Evolutionary conservation across 2,329 filamentous ascomycete species (phyloP), one percentile per base, ranked within the genome.

Genomic region (Thelonectria rubi): DNA sequence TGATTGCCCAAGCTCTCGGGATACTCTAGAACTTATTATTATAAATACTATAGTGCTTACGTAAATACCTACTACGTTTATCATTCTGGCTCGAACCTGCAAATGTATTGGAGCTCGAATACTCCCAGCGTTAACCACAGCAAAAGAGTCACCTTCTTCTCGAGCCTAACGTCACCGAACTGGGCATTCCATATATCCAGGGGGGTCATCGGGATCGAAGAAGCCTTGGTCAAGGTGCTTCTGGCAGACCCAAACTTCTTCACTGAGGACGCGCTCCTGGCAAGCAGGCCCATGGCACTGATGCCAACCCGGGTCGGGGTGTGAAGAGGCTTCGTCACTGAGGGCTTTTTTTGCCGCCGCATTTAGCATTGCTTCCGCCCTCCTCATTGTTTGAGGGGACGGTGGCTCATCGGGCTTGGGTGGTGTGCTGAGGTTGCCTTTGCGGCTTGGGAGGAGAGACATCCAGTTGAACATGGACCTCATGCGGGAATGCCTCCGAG

Each of bases 171-270:
- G 15, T 39, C 34, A 46, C 37, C 47, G 24, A 49, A 11, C 45
- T 26, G 53, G 49, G 26, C 20, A 46, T n/a, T 55, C 61, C 34
- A 59, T 21, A 34, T 37, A 65, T 18, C 56, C 63, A 40, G 63
- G 56, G 7, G 60, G 54, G 15, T 60, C 49, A 18, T 65, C 60
- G 10, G 20, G 21, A 39, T 60, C 50, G 24, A 20, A 58, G 21
- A 34, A 37, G 17, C 57, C 57, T 32, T 55, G 39, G 8, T 56
- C 54, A 6, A 60, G 34, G 42, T 63, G 54, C 20, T 64, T 58
- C 53, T 55, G 45, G 21, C 49, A 58, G 2, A 64, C 54, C 49
- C 54, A 58, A 21, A 58, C 18, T 1, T 55, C 49, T n/a, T 60
- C 56, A 11, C 47, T 60, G 11, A 58, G 40, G 14, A 58, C 49